These are phyloP conservation scores for Rhodamnia argentea DNA, from an alignment of 345 rosid species.

Conservation along the genomic window DNA sequence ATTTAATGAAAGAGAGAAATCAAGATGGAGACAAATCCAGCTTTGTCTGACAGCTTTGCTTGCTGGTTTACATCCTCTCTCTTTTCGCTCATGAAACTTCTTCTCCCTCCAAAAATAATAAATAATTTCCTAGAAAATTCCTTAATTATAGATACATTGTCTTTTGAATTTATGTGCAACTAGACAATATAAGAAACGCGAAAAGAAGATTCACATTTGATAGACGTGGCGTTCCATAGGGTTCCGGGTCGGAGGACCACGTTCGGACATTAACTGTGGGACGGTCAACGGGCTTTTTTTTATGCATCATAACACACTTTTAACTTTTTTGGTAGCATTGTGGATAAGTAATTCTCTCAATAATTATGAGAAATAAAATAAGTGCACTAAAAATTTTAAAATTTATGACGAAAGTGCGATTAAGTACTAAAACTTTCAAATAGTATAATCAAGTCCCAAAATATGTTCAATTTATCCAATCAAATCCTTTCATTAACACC, in stretches of 20 bases:
- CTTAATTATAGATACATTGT: rapidly evolving
- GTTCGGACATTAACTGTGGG: no score
- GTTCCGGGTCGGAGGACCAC: no score
- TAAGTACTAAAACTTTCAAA: no score
- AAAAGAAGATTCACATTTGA: not conserved
- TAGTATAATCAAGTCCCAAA: no score
- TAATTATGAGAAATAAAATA: no score
- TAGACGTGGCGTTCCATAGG: no score
- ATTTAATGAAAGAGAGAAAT: not conserved
- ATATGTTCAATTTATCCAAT: no score
- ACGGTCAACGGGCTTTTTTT: no score
- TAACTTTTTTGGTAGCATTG: not conserved
- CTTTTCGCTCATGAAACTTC: not conserved
- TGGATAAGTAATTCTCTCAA: not conserved
- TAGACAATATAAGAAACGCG: not conserved
- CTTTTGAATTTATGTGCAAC: not conserved
- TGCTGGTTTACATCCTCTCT: not conserved
- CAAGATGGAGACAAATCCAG: not conserved
- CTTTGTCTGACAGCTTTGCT: not conserved
- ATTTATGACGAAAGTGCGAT: no score
- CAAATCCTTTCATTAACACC: no score
- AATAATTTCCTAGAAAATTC: not conserved
- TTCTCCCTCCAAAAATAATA: not conserved
- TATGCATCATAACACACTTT: not conserved
- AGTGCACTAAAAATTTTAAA: no score